Conservation (phyloP, 2,329 filamentous ascomycete species). For the Trichoderma polysporum region DNA sequence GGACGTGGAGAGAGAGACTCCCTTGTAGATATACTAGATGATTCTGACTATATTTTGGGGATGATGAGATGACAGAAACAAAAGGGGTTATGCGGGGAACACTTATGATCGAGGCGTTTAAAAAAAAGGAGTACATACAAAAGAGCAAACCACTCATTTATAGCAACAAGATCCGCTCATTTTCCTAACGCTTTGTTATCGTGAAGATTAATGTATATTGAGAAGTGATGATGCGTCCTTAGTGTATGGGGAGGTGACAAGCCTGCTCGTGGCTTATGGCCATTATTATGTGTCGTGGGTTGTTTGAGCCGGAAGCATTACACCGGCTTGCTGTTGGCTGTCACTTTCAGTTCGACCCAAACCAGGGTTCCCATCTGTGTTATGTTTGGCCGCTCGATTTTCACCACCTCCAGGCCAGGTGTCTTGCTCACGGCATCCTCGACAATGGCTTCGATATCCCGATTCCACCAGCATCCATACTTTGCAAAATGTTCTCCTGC, state of each 20-base stretch:
- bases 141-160: constrained; percentile 23
- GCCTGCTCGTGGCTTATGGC: neutral
- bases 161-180: constrained; percentile 8
- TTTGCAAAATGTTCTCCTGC: constrained; percentile 56
- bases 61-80: constrained; percentile 24
- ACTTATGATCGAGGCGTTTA: constrained; percentile 10
- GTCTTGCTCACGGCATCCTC: constrained; percentile 47
- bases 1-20: constrained; percentile 25
- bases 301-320: neutral
- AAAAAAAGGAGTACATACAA: constrained; percentile 12
- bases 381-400: constrained; percentile 51
- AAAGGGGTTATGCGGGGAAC: constrained; percentile 1
- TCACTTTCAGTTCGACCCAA: constrained; percentile 56
- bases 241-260: neutral
- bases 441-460: constrained; percentile 58
- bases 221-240: neutral
- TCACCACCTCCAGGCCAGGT: constrained; percentile 57
- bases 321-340: constrained; percentile 22
- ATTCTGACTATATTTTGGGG: constrained; percentile 24
- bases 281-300: neutral
- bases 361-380: constrained; percentile 58
- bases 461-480: constrained; percentile 69
- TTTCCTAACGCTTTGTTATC: neutral
- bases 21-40: constrained; percentile 34
- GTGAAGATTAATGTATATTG: neutral